Evolutionary conservation across 2,329 filamentous ascomycete genomes (phyloP).

Genomic region (Scortechinia acanthostroma): DNA sequence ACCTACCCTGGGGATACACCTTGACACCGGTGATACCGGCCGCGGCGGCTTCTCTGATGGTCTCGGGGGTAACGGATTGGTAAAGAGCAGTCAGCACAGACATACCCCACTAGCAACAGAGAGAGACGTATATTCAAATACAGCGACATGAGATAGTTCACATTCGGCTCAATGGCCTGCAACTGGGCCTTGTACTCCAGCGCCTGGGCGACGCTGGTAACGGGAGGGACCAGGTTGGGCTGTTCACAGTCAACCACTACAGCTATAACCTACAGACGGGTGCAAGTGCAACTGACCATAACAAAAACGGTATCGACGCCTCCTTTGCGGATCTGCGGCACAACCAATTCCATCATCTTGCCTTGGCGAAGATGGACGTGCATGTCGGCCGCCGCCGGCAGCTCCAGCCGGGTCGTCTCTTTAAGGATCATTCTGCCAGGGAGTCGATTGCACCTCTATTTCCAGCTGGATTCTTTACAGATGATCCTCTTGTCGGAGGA

Average conservation of each 20-base stretch:
- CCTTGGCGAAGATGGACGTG: neutral
- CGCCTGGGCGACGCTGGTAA: constrained; percentile 53
- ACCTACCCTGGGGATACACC: constrained; percentile 58
- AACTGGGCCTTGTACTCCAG: constrained; percentile 60
- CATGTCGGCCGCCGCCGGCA: too few relatives aligned
- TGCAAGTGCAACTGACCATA: constrained; percentile 13
- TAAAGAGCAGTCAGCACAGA: too few relatives aligned
- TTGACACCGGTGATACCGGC: constrained; percentile 70
- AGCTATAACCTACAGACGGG: too few relatives aligned
- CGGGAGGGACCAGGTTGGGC: constrained; percentile 60
- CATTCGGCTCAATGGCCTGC: constrained; percentile 47
- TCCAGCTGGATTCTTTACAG: too few relatives aligned
- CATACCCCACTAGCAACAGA: constrained; percentile 8
- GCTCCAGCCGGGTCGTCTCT: too few relatives aligned
- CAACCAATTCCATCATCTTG: constrained; percentile 23
- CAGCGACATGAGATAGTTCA: constrained; percentile 70
- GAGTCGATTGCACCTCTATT: too few relatives aligned
- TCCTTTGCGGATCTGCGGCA: constrained; percentile 45
- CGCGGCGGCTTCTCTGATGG: constrained; percentile 66
- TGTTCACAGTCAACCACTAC: constrained; percentile 20
- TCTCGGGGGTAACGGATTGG: constrained; percentile 55
- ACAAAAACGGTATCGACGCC: constrained; percentile 60
- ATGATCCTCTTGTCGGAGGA: too few relatives aligned
- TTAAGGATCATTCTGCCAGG: too few relatives aligned
- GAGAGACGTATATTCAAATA: constrained; percentile 37